A percentile compares a stretch with the other conserved stretches of the same genome.
Evolutionary conservation across 169 alveolate genomes (phyloP).

Genomic region (Plasmodium fragile): DNA sequence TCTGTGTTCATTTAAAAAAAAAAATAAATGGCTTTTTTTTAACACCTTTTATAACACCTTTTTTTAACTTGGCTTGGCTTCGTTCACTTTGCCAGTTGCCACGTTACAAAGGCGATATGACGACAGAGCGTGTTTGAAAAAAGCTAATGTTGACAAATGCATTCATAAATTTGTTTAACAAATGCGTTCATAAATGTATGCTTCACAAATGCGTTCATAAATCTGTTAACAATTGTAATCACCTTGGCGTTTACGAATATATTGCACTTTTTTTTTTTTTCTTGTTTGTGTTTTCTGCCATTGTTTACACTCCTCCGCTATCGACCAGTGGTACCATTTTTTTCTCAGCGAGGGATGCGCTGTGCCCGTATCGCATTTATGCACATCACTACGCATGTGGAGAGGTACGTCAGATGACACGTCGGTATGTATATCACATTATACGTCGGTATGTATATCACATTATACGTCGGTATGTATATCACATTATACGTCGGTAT

Average conservation of each 20-base stretch:
- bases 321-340: background rate
- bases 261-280: background rate
- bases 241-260: background rate
- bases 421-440: no score
- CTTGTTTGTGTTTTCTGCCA: background rate
- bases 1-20: no score
- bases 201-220: background rate
- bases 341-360: background rate
- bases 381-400: background rate
- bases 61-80: background rate
- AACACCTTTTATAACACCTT: no score
- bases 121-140: background rate
- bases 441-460: no score
- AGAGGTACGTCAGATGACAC: no score
- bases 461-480: no score
- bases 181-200: background rate
- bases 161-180: no score
- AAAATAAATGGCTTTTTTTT: no score
- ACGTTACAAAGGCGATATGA: background rate
- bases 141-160: background rate
- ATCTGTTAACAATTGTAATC: background rate
- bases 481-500: no score
- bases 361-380: background rate
- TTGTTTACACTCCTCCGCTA: background rate
- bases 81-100: background rate